phyloP scores from a whole-genome alignment of 768 basidiomycete species.

The Vishniacozyma victoriae region DNA sequence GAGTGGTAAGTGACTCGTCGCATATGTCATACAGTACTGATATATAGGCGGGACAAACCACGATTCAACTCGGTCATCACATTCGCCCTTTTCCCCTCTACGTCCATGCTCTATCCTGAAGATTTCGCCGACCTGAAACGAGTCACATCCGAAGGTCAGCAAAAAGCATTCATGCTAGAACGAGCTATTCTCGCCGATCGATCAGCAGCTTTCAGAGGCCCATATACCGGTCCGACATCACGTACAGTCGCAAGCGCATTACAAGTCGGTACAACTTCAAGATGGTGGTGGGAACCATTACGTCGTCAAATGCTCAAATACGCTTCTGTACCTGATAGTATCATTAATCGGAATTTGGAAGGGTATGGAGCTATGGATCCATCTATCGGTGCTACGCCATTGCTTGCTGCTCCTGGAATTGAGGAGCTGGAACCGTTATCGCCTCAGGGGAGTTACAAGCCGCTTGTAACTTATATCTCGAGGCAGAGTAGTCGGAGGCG shows the following conservation, averaged over 20 bases:
- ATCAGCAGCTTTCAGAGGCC: slow-evolving; percentile 67
- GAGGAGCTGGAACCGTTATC: slow-evolving; percentile 15
- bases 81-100: slow-evolving; percentile 62
- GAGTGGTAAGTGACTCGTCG: slow-evolving; percentile 34
- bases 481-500: slow-evolving; percentile 73
- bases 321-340: slow-evolving; percentile 52
- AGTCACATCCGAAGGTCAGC: slow-evolving; percentile 25
- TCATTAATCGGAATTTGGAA: slow-evolving; percentile 37
- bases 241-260: slow-evolving; percentile 65
- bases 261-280: slow-evolving; percentile 50
- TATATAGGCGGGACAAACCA: slow-evolving; percentile 65
- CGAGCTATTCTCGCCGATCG: slow-evolving; percentile 66
- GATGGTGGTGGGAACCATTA: slow-evolving; percentile 73
- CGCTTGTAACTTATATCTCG: slow-evolving; percentile 87
- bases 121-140: slow-evolving; percentile 67
- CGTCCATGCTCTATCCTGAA: slow-evolving; percentile 56
- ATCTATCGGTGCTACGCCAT: background rate
- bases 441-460: slow-evolving; percentile 46
- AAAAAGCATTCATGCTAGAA: slow-evolving; percentile 64
- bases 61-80: slow-evolving; percentile 73
- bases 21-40: background rate
- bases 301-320: slow-evolving; percentile 62
- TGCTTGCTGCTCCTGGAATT: slow-evolving; percentile 5
- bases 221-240: slow-evolving; percentile 58
- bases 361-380: slow-evolving; percentile 42